These are phyloP conservation scores for Aegle marmelos DNA, from an alignment of 345 rosid genomes.

Conservation along the genomic window DNA sequence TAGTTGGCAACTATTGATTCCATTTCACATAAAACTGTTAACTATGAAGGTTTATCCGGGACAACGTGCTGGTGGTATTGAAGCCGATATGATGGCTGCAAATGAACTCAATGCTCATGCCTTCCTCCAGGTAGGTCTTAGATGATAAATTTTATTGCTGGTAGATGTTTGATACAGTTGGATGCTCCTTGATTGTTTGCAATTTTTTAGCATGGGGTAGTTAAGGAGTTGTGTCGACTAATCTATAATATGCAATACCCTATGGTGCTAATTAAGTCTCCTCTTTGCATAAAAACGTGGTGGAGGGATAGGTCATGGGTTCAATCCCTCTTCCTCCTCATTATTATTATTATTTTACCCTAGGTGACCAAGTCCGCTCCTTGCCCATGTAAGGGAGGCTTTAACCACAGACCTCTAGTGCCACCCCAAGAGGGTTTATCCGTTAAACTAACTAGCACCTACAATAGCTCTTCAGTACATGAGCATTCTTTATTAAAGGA, in stretches of 20 bases:
- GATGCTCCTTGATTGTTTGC: not conserved
- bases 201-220: not conserved
- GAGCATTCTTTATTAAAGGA: not conserved
- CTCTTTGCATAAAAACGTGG: not conserved
- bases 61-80: conserved; percentile 68
- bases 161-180: not conserved
- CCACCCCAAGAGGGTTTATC: not conserved
- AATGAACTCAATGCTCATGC: conserved; percentile 86
- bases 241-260: not conserved
- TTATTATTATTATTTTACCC: not conserved
- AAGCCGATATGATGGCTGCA: conserved; percentile 98
- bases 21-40: conserved; percentile 6
- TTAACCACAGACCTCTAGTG: not conserved
- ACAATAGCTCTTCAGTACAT: too few species aligned
- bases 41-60: conserved; percentile 86
- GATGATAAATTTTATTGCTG: not conserved
- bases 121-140: conserved; percentile 69
- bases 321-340: not conserved
- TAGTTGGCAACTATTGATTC: not conserved
- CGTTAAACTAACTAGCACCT: too few species aligned
- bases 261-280: not conserved
- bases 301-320: not conserved
- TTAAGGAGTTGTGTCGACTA: conserved; percentile 5
- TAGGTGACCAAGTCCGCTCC: not conserved
- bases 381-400: not conserved